Conservation (phyloP, 202 grass and related monocot species). For the Zoysia matrella region DNA sequence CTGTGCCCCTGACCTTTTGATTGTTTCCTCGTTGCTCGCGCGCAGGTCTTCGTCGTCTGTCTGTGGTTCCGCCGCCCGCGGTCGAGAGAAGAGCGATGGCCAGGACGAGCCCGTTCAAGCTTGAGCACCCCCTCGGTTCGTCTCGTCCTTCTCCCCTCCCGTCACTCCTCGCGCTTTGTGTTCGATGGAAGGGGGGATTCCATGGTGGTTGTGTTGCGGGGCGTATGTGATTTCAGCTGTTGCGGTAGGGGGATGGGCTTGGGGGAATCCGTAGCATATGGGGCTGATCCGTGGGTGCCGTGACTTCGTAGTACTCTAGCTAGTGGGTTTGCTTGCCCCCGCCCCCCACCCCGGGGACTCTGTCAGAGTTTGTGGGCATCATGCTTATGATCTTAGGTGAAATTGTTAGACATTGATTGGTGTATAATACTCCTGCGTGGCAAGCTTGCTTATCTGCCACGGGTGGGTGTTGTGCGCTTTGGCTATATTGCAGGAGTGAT, state of each 20-base stretch:
- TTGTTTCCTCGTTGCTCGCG: too few relatives aligned
- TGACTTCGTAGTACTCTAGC: neutral
- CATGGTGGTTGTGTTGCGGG: neutral
- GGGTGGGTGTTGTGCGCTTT: too few relatives aligned
- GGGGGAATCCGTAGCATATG: neutral
- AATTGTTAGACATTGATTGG: neutral
- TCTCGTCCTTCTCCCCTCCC: neutral
- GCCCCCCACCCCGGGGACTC: neutral
- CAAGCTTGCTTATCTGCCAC: too few relatives aligned
- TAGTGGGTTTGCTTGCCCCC: neutral
- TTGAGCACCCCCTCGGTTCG: slow-evolving; percentile 85
- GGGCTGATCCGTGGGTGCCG: neutral
- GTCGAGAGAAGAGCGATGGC: slow-evolving; percentile 50
- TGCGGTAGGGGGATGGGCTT: neutral
- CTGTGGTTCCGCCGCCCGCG: too few relatives aligned
- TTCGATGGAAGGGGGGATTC: neutral
- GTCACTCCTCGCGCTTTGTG: neutral
- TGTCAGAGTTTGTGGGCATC: neutral
- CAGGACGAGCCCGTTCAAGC: slow-evolving; percentile 70
- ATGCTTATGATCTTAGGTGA: neutral
- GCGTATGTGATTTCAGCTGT: neutral
- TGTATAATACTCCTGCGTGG: neutral
- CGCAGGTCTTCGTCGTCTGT: too few relatives aligned
- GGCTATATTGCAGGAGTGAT: neutral
- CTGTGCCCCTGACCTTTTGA: too few relatives aligned